Conservation (phyloP, 257 asterid genomes). For the Sherardia arvensis region DNA sequence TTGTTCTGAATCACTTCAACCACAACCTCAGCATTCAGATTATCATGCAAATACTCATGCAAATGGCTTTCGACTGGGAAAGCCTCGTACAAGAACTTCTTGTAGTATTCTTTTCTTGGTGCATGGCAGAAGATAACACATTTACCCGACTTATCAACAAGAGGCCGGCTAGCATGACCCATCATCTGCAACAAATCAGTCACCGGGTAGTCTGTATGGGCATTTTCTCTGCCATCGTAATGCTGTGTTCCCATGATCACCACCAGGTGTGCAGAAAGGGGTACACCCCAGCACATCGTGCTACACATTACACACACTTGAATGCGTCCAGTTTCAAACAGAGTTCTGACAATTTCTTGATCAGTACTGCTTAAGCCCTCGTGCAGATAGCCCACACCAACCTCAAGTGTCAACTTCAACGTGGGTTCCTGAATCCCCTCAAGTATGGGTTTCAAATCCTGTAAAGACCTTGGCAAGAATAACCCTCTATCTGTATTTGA, state of each 20-base stretch:
- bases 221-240: constrained; percentile 34
- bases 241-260: constrained; percentile 43
- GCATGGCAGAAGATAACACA: constrained; percentile 45
- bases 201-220: constrained; percentile 37
- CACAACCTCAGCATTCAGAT: constrained; percentile 35
- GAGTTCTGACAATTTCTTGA: constrained; percentile 31
- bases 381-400: constrained; percentile 39
- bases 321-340: constrained; percentile 36
- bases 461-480: constrained; percentile 22
- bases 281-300: constrained; percentile 39
- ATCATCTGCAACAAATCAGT: constrained; percentile 41
- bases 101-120: constrained; percentile 36
- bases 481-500: constrained; percentile 19
- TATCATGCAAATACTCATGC: constrained; percentile 34
- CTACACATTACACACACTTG: constrained; percentile 40
- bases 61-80: constrained; percentile 41
- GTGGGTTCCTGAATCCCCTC: constrained; percentile 28
- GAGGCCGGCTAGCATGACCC: constrained; percentile 46
- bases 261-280: constrained; percentile 33
- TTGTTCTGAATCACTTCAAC: constrained; percentile 36
- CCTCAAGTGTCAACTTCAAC: constrained; percentile 23
- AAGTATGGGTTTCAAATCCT: constrained; percentile 26
- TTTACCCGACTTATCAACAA: constrained; percentile 31
- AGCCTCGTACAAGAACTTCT: constrained; percentile 37
- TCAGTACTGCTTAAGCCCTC: constrained; percentile 31